Evolutionary conservation across 768 basidiomycete species (phyloP).

Genomic region (Collybia nuda): DNA sequence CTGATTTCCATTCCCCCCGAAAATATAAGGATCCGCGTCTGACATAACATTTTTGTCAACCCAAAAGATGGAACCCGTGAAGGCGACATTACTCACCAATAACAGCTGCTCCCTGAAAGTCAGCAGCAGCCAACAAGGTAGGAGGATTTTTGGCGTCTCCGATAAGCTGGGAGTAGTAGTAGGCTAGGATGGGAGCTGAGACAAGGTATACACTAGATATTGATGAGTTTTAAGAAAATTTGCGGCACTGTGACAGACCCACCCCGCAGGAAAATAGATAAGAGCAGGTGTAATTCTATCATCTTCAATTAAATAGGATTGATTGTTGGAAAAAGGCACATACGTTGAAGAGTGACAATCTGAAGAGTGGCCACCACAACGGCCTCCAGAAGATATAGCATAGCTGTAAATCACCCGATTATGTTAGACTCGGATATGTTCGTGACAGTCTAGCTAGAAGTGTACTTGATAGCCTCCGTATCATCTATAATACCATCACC

Average conservation of each 20-base stretch:
- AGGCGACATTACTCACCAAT: constrained; percentile 52
- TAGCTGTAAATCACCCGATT: constrained; percentile 42
- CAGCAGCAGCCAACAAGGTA: constrained; percentile 60
- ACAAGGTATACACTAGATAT: too few relatives aligned
- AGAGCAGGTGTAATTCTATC: constrained; percentile 65
- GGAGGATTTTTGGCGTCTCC: constrained; percentile 72
- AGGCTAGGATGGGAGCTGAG: constrained; percentile 64
- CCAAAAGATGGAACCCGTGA: neutral
- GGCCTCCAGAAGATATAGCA: constrained; percentile 62
- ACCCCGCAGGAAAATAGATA: constrained; percentile 77
- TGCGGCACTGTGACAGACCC: constrained; percentile 22
- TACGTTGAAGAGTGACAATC: constrained; percentile 63
- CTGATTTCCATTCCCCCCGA: constrained; percentile 59
- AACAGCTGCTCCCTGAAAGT: constrained; percentile 70
- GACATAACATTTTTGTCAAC: constrained; percentile 12
- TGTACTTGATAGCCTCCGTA: constrained; percentile 71
- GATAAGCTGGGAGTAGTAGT: constrained; percentile 77
- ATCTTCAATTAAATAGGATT: too few relatives aligned
- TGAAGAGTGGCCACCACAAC: constrained; percentile 62
- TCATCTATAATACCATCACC: constrained; percentile 76
- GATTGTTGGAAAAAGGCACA: constrained; percentile 16
- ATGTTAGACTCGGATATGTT: constrained; percentile 9
- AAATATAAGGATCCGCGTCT: constrained; percentile 78
- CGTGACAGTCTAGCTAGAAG: neutral
- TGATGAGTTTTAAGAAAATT: constrained; percentile 51